phyloP scores from a whole-genome alignment of 2,329 filamentous ascomycete genomes.

The Alternaria triticimaculans region DNA sequence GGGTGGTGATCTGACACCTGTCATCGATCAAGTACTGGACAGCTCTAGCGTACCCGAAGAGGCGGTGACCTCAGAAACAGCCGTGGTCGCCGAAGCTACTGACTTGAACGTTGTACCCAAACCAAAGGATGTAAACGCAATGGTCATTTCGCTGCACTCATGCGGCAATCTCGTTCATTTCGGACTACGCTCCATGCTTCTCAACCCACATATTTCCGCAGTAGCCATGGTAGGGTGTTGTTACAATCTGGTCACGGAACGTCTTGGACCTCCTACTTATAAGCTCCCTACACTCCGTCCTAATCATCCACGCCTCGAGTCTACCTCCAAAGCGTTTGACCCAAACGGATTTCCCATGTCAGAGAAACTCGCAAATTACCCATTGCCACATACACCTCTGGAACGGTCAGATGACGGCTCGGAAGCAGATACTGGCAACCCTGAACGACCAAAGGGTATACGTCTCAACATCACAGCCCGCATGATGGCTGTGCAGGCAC shows the following conservation, averaged over 20 bases:
- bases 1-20: slow-evolving; percentile 72
- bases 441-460: slow-evolving; percentile 61
- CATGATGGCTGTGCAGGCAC: slow-evolving; percentile 98
- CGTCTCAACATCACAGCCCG: slow-evolving; percentile 93
- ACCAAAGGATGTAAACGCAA: slow-evolving; percentile 58
- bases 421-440: slow-evolving; percentile 14
- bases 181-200: slow-evolving; percentile 81
- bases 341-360: slow-evolving; percentile 96
- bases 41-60: slow-evolving; percentile 39
- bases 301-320: slow-evolving; percentile 71
- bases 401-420: not conserved
- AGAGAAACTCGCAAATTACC: slow-evolving; percentile 65
- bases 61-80: slow-evolving; percentile 32
- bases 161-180: slow-evolving; percentile 98
- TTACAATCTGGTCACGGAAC: slow-evolving; percentile 95
- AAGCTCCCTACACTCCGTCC: slow-evolving; percentile 81
- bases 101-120: slow-evolving; percentile 40
- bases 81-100: slow-evolving; percentile 27
- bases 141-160: slow-evolving; percentile 95
- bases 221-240: slow-evolving; percentile 97
- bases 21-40: slow-evolving; percentile 68
- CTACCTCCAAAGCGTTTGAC: slow-evolving; percentile 76
- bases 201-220: slow-evolving; percentile 85
- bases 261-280: slow-evolving; percentile 83
- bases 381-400: slow-evolving; percentile 27